Percentiles rank a stretch among this genome's conserved stretches.
Conservation (phyloP, 257 asterid genomes). For the Cordia subcordata region DNA sequence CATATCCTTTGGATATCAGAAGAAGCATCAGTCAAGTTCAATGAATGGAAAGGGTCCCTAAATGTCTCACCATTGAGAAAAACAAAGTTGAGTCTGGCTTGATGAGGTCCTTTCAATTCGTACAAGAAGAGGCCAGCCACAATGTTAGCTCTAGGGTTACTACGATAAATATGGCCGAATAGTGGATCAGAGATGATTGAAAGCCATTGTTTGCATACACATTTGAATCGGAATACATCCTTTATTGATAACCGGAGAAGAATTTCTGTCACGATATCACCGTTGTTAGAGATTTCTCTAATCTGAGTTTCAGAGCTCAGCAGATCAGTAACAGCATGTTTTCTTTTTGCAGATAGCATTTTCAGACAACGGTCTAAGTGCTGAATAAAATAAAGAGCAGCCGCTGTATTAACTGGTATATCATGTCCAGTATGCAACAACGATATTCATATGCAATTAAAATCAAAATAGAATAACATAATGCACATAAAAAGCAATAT, state of each 20-base stretch:
- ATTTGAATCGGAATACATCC: not conserved
- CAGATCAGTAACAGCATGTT: not conserved
- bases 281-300: not conserved
- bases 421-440: too few relatives aligned
- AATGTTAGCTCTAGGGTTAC: not conserved
- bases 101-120: not conserved
- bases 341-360: not conserved
- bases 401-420: too few relatives aligned
- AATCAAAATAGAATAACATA: too few relatives aligned
- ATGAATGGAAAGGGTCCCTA: not conserved
- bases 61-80: not conserved
- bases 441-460: too few relatives aligned
- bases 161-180: slow-evolving; percentile 4
- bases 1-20: slow-evolving; percentile 5
- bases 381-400: not conserved
- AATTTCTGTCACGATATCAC: slow-evolving; percentile 7
- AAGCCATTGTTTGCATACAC: slow-evolving; percentile 4
- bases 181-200: slow-evolving; percentile 2
- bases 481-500: too few relatives aligned
- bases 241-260: not conserved
- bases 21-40: not conserved
- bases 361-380: not conserved
- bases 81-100: not conserved
- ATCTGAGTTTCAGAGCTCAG: too few relatives aligned
- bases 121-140: slow-evolving; percentile 1